Base-by-base conservation (phyloP, 2,329 filamentous ascomycete species). In the Cercospora sojina region DNA sequence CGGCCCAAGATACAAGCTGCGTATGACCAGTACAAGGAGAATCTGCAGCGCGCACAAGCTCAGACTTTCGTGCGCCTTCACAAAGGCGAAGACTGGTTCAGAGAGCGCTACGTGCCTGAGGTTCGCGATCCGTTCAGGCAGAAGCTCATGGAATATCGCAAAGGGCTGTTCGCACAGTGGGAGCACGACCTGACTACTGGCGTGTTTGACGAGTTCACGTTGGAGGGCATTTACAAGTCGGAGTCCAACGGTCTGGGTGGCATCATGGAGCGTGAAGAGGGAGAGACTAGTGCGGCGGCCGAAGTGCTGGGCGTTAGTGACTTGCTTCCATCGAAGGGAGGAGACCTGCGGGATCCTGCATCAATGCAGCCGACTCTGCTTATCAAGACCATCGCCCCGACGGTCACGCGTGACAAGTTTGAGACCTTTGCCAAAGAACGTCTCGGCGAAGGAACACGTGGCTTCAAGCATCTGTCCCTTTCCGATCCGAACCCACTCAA, bases 401-500 rank as follows among this genome's bases (percentile, higher is more conserved):
- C 96, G 66, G 95, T 99, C 69, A 97, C 92, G 74, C 91, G 95
- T 43, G 88, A 91, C 59, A 98, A 97, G 74, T 87, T 99, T 20
- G 95, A 99, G 79, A 89, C 89, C 2, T 97, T 98, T 75, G 97
- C 93, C 80, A 95, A 93, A 76, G 93, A 97, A 78, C 91, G 97
- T 77, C 86, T 98, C 3, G 93, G 94, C 13, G 93, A 97, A 74
- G 90, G 89, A 56, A 90, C 95, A 70, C 93, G 93, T 61, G 94
- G 94, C 2, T 97, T 95, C 82, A 96, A 94, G 77, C 98, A 94
- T 89, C 84, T 99, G 5, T 98, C 94, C 35, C 85, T 99, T 59
- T 97, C 93, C 72, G 95, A 99, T 74, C 95, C 95, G 0, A 99
- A 99, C 76, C 95, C 95, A 1, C 90, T 92, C 74, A 99, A 99